Evolutionary conservation across 2,329 filamentous ascomycete species (phyloP), one percentile per base, ranked within the genome.

Genomic region (Botrytis hyacinthi): DNA sequence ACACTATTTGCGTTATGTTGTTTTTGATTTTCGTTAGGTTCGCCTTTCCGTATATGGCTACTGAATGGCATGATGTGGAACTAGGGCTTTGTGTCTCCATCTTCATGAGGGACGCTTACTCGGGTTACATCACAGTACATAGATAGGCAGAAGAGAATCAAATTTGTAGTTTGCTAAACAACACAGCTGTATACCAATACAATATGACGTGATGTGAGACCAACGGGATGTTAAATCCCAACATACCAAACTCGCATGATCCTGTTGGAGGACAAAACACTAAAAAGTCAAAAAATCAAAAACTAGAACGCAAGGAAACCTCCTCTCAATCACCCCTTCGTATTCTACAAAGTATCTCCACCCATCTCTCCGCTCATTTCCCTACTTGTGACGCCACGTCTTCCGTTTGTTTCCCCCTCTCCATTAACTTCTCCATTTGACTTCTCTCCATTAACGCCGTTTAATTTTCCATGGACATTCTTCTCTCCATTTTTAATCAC

Each of bases 281-380:
- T 37, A 29, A 65, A 18, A 65, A 62, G 71, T 37, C 18, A 40
- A 26, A 26, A n/a, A 40, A 63, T n/a, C 60, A 44, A 40, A 70
- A 57, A 48, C 26, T 35, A 51, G 29, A 42, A 68, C 35, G 20
- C 26, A 60, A 72, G 54, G 59, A 73, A 75, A 74, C 70, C 60
- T 29, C 48, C 61, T 42, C 61, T 37, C 22, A 68, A 51, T 59
- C n/a, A 18, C 22, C 46, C 69, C 70, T 67, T 72, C 61, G 22
- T 57, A 40, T 70, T 62, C 76, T 74, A 79, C 73, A 61, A 68
- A 60, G 88, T 90, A 85, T 90, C 88, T 29, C 88, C 88, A 73
- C 87, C 87, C 87, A 90, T 88, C 84, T 90, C 88, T 69, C 88
- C 88, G 77, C 85, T 85, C 81, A 90, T 78, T 54, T 77, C 72